These are phyloP conservation scores for Eutrema salsugineum DNA, from an alignment of 441 rosid genomes.

Conservation along the genomic window DNA sequence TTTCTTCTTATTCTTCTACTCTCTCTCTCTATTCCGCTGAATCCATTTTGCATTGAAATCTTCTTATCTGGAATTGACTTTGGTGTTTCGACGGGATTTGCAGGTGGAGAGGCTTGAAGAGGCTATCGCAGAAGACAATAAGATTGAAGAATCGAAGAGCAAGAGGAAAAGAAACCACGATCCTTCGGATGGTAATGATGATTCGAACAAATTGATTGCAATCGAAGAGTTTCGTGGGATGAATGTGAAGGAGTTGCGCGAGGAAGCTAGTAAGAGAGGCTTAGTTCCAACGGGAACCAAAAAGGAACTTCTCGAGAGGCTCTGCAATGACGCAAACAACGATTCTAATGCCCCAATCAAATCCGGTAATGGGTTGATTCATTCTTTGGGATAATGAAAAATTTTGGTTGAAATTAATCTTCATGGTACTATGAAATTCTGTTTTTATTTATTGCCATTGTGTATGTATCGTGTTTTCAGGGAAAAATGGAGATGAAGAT, in stretches of 20 bases:
- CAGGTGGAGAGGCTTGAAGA: constrained; percentile 62
- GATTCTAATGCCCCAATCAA: constrained; percentile 1
- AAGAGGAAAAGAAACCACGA: constrained; percentile 47
- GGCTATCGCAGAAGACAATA: constrained; percentile 39
- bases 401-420: not conserved
- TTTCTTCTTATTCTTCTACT: not conserved
- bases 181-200: constrained; percentile 16
- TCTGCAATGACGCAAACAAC: constrained; percentile 35
- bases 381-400: not conserved
- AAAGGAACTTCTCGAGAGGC: constrained; percentile 55
- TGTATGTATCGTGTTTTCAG: not conserved
- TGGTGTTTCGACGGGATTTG: not conserved
- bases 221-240: constrained; percentile 42
- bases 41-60: not conserved
- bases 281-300: constrained; percentile 52
- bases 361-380: constrained; percentile 32
- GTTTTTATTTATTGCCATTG: not conserved
- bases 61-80: not conserved
- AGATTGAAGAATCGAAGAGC: constrained; percentile 13
- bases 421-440: not conserved
- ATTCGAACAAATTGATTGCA: constrained; percentile 42
- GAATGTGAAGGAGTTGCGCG: constrained; percentile 63
- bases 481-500: constrained; percentile 21
- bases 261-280: constrained; percentile 53
- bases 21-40: not conserved